Base-by-base conservation (phyloP, 208 protist genomes). In the Crithidia brevicula region DNA sequence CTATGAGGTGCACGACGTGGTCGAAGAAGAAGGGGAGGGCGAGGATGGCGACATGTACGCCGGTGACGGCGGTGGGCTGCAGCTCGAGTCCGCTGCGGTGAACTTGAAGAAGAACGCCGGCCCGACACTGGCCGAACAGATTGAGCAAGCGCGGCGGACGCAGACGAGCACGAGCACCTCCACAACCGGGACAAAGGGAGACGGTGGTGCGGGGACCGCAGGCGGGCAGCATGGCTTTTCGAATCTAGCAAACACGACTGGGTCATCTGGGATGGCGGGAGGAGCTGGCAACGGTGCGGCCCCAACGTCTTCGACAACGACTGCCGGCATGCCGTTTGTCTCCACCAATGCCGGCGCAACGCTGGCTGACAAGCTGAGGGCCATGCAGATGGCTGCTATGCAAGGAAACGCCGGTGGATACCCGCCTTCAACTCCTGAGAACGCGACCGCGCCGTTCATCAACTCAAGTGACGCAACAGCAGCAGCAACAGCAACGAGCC, bases 1-100 rank as follows among this genome's bases (percentile, higher is more conserved):
- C 13, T 72, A 68, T 34, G 47, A 57, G 52, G 47, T 72, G 58
- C 67, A 62, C 13, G 46, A 67, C 18, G 33, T 78, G 23, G 54
- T 61, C 46, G 53, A 49, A 56, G 75, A 46, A 58, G 77, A 79
- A 15, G 81, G 74, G 33, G 59, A 76, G 7, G 75, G 81, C 46
- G 75, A 65, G 15, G 86, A 81, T 22, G 75, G 75, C 20, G 80
- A 84, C 27, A 73, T 67, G 54, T 73, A 72, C 70, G 47, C 70
- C 54, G 42, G 67, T 64, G 51, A 52, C 18, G 61, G 50, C 18
- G 76, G 59, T 11, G 90, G 90, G 0, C 70, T 95, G 74, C 90
- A 95, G 71, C 74, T 91, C 56, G 90, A 95, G 65, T 89, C 79
- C 8, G 81, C 85, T 1, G 79, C 80, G 25, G 67, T 85, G 27